Base-by-base conservation (phyloP, 2,329 filamentous ascomycete species). In the Cryphonectria japonica region DNA sequence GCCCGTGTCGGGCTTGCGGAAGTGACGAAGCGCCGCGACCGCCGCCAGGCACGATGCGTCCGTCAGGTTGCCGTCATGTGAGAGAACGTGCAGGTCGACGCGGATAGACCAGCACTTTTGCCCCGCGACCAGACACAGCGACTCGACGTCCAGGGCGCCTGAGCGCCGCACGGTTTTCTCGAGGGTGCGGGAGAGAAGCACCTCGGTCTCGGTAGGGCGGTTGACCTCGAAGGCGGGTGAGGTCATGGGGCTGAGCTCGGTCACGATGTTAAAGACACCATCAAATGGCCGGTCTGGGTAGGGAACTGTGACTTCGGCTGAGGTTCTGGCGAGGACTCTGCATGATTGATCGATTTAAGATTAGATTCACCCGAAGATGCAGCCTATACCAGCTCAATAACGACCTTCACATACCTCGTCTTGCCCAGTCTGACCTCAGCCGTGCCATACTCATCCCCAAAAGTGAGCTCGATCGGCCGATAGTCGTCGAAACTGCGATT, bases 151-250 rank as follows among this genome's bases (percentile, higher is more conserved):
- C 57, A 99, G 89, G 8, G 96, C 95, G 76, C 92, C 92, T 1
- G 95, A 97, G 72, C 96, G 91, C 59, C 96, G 94, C 72, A 98
- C 90, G 11, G 96, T 95, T 83, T 97, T 97, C 81, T 99, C 96
- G 29, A 99, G 90, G 59, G 96, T 88, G 46, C 95, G 91, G 13
- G 95, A 94, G 39, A 98, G 89, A 59, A 97, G 88, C 2, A 95
- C 87, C 82, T 98, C 96, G 69, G 92, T 88, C 76, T 97, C 93
- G 73, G 92, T 95, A 64, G 92, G 92, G 68, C 94, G 89, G 80
- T 93, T 93, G 75, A 92, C 89, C 81, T 98, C 95, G 82, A 97
- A 97, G 46, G 93, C 91, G 19, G 96, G 94, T 63, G 94, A 94
- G 39, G 93, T 92, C 91, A 98, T 97, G 65, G 95, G 94, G 73